Evolutionary conservation across 495 filamentous ascomycete genomes (phyloP).

Genomic region (Xylaria bambusicola): DNA sequence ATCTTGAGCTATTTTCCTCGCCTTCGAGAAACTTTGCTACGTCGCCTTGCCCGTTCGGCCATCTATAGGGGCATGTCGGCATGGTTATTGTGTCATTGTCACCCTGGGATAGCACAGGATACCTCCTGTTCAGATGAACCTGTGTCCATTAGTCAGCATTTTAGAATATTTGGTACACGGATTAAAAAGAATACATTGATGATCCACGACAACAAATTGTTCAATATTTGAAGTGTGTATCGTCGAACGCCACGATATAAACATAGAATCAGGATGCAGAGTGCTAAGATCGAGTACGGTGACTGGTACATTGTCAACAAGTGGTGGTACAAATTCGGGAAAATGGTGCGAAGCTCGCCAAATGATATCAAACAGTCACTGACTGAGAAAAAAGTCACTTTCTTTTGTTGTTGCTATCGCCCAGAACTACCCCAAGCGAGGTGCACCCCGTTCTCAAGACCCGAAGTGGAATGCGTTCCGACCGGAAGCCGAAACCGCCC

Average conservation of each 20-base stretch:
- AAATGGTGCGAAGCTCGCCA: neutral
- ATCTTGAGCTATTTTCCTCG: constrained; percentile 16
- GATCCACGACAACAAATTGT: neutral
- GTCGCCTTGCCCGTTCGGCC: constrained; percentile 32
- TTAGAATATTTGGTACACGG: neutral
- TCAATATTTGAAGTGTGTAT: neutral
- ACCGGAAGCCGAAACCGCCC: too few species aligned
- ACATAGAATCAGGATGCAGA: neutral
- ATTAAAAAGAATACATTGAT: neutral
- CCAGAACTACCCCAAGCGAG: neutral
- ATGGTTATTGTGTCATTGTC: neutral
- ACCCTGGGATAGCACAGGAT: neutral
- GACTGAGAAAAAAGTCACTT: neutral
- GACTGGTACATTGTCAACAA: neutral
- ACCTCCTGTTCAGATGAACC: neutral
- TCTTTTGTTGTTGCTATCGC: neutral
- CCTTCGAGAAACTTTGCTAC: constrained; percentile 28
- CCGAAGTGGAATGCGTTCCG: too few species aligned
- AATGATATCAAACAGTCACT: neutral
- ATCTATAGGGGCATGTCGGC: constrained; percentile 25
- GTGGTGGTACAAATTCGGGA: neutral
- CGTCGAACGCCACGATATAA: neutral
- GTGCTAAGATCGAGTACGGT: neutral
- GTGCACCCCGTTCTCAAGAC: neutral
- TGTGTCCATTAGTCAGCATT: neutral